These are phyloP conservation scores for Trifolium fragiferum DNA, from an alignment of 306 rosid species.

Conservation along the genomic window DNA sequence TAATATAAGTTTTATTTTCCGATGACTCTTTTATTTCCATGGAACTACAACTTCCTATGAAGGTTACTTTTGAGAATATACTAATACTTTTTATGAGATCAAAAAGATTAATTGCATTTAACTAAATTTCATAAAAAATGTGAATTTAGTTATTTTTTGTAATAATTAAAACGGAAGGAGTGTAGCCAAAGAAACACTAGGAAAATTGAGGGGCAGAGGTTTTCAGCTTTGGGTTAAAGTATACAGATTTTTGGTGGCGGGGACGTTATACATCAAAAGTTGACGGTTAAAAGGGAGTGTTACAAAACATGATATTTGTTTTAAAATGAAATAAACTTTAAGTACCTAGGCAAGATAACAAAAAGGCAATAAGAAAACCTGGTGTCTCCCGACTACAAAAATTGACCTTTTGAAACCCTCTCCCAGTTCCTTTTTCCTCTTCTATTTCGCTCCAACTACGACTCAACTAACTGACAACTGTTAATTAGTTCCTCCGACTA, in stretches of 20 bases:
- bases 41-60: too few relatives aligned
- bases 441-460: background rate
- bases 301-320: background rate
- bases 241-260: background rate
- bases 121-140: too few relatives aligned
- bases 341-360: background rate
- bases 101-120: too few relatives aligned
- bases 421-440: background rate
- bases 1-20: too few relatives aligned
- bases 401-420: background rate
- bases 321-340: background rate
- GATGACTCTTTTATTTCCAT: too few relatives aligned
- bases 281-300: background rate
- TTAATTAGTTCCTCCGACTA: background rate
- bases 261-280: background rate
- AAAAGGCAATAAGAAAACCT: background rate
- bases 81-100: too few relatives aligned
- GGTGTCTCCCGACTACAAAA: background rate
- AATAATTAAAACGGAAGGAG: too few relatives aligned
- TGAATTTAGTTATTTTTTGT: too few relatives aligned
- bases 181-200: constrained; percentile 8
- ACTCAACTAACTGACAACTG: background rate
- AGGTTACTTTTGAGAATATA: too few relatives aligned
- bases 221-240: background rate
- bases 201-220: background rate